phyloP scores from a whole-genome alignment of 2,329 filamentous ascomycete species.

The Pseudogymnoascus sp. region DNA sequence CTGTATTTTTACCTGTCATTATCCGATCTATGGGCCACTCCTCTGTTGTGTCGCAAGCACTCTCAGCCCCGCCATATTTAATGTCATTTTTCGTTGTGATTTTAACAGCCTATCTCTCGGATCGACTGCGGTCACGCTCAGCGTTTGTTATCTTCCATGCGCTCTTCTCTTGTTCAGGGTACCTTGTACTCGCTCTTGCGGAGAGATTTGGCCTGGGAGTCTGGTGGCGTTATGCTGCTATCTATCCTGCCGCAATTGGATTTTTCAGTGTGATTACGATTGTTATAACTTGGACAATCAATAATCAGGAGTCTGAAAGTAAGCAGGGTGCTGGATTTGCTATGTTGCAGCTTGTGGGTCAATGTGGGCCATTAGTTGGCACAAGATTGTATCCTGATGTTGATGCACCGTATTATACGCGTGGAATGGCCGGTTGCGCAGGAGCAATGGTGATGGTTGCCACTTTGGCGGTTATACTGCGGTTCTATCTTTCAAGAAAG shows the following conservation, averaged over 20 bases:
- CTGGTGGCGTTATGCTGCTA: slow-evolving; percentile 57
- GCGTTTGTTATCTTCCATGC: slow-evolving; percentile 62
- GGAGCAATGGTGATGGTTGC: slow-evolving; percentile 40
- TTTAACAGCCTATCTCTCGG: slow-evolving; percentile 62
- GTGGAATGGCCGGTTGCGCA: slow-evolving; percentile 42
- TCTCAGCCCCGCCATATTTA: slow-evolving; percentile 75
- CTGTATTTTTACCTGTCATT: slow-evolving; percentile 79
- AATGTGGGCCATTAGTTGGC: slow-evolving; percentile 35
- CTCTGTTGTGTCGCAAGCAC: slow-evolving; percentile 59
- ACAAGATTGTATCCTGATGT: slow-evolving; percentile 45
- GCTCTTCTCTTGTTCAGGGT: slow-evolving; percentile 53
- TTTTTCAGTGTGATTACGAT: slow-evolving; percentile 81
- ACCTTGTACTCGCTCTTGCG: slow-evolving; percentile 52
- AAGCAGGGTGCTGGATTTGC: slow-evolving; percentile 70
- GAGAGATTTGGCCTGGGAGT: slow-evolving; percentile 37
- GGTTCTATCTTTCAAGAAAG: slow-evolving; percentile 25
- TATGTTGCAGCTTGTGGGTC: slow-evolving; percentile 65
- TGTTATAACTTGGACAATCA: slow-evolving; percentile 80
- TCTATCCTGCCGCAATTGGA: slow-evolving; percentile 70
- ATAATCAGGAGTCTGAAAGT: slow-evolving; percentile 66
- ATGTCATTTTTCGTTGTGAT: slow-evolving; percentile 65
- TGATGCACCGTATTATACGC: slow-evolving; percentile 40
- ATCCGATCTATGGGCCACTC: slow-evolving; percentile 68
- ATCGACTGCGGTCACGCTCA: slow-evolving; percentile 54
- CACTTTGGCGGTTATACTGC: slow-evolving; percentile 33